Base-by-base conservation (phyloP, 2,329 filamentous ascomycete genomes). In the Pseudogymnoascus sp. region DNA sequence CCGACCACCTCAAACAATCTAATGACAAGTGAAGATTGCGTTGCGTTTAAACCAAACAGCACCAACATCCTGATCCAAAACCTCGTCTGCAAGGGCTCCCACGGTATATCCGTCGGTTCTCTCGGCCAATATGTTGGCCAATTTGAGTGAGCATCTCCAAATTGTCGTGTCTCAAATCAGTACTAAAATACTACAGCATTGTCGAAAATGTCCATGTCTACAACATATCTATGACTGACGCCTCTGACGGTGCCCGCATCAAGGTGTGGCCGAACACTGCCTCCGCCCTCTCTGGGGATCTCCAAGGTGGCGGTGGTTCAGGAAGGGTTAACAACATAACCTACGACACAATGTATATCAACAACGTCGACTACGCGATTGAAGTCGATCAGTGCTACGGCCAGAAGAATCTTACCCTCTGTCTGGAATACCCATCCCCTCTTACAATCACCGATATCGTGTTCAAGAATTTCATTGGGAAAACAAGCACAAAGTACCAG, bases 341-440 rank as follows among this genome's bases (percentile, higher is more conserved):
- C 1, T 89, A 87, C 71, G 82, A 88, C 63, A 79, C 77, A 3
- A 86, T 89, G 75, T 70, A 75, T 38, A 78, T 86, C 64, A 73
- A 79, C 37, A 87, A 88, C 64, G 85, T 88, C 65, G 86, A 88
- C 69, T 86, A 84, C 68, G 83, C 83, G 2, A 83, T 88, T 66
- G 82, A 86, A 64, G 76, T 87, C 58, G 84, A 84, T n/a, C 85
- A 88, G 70, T 88, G 85, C 75, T 86, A 87, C 64, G 83, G 83
- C 7, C 83, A 87, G 73, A 81, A 77, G 64, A 87, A 88, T 68
- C 69, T 82, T 59, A 86, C 83, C 2, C 77, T 86, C n/a, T 88
- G 85, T 74, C 79, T 82, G 45, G 67, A 82, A 71, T 83, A 75
- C 68, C 85, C 84, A 2, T 82, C 81, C 62, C 68, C 72, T 16